Percentiles rank a stretch among this genome's conserved stretches.
Conservation (phyloP, 139 green algal genomes). For the Tetradesmus lagerheimii region DNA sequence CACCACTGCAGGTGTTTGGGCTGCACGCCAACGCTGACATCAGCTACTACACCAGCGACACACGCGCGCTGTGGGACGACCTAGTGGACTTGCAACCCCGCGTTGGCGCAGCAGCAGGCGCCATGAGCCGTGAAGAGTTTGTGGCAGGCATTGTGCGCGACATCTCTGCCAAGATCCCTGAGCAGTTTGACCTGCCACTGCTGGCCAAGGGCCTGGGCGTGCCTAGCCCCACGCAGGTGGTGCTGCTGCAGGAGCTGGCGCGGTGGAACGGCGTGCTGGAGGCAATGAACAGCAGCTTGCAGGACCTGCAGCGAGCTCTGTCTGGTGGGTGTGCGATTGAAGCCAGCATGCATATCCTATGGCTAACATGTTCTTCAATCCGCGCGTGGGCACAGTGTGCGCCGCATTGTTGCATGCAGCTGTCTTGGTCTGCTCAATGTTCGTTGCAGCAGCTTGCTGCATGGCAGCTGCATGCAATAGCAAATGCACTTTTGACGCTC, state of each 20-base stretch:
- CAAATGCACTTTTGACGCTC: background rate
- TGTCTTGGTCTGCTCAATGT: too few species aligned
- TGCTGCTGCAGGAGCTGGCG: constrained; percentile 90
- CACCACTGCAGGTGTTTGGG: constrained; percentile 79
- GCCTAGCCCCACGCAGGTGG: constrained; percentile 76
- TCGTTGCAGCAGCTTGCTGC: background rate
- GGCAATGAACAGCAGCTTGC: constrained; percentile 77
- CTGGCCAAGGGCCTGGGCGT: constrained; percentile 81
- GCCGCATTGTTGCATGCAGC: too few species aligned
- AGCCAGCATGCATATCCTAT: background rate
- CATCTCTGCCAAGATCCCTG: constrained; percentile 78
- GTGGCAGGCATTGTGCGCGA: constrained; percentile 77
- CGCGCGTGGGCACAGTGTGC: background rate
- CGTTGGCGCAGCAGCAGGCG: constrained; percentile 54
- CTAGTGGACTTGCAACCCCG: constrained; percentile 86
- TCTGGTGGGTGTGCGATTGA: constrained; percentile 61
- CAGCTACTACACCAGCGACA: constrained; percentile 86
- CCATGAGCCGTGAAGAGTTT: constrained; percentile 80
- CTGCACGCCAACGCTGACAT: constrained; percentile 93
- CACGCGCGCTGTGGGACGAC: constrained; percentile 83
- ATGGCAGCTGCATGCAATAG: background rate
- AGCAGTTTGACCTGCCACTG: constrained; percentile 86
- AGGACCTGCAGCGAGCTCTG: constrained; percentile 83
- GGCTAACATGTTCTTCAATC: background rate
- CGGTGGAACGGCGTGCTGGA: constrained; percentile 79